A percentile compares a stretch with the other conserved stretches of the same genome.
Evolutionary conservation across 2,329 filamentous ascomycete genomes (phyloP).

Genomic region (Aspergillus ustus): DNA sequence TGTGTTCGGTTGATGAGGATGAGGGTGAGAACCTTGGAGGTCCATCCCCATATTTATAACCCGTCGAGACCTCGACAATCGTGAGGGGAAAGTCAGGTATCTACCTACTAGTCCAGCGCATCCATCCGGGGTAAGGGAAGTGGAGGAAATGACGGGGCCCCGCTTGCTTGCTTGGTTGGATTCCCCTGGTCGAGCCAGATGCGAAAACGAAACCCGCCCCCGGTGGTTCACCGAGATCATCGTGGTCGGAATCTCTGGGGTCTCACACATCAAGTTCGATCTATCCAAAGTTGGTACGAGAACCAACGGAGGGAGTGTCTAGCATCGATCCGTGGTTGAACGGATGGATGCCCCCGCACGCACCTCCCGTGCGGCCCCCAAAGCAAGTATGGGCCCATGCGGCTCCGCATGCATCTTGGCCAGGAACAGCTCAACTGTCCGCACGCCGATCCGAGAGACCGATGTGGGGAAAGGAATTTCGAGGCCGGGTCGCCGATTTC

Average conservation of each 20-base stretch:
- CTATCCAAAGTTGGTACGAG: not conserved
- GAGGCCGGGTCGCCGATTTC: not conserved
- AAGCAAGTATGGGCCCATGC: not conserved
- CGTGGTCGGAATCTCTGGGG: not conserved
- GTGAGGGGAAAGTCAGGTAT: not conserved
- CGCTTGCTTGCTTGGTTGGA: not conserved
- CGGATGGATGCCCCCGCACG: not conserved
- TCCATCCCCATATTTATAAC: not conserved
- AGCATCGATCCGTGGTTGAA: not conserved
- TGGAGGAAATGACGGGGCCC: not conserved
- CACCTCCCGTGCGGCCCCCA: not conserved
- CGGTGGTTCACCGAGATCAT: not conserved
- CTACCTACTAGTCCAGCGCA: not conserved
- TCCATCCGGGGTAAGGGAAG: not conserved
- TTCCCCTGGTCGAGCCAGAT: not conserved
- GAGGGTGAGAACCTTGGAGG: conserved; percentile 7
- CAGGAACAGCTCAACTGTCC: not conserved
- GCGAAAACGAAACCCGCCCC: not conserved
- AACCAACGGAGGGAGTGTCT: not conserved
- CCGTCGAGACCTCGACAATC: not conserved
- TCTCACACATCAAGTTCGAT: too few relatives aligned
- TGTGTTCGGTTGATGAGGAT: conserved; percentile 4
- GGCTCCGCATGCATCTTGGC: conserved; percentile 1
- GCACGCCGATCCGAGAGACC: not conserved
- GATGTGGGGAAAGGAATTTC: not conserved